Evolutionary conservation across 495 filamentous ascomycete species (phyloP), one percentile per base, ranked within the genome.

Genomic region (Tuber aestivum): DNA sequence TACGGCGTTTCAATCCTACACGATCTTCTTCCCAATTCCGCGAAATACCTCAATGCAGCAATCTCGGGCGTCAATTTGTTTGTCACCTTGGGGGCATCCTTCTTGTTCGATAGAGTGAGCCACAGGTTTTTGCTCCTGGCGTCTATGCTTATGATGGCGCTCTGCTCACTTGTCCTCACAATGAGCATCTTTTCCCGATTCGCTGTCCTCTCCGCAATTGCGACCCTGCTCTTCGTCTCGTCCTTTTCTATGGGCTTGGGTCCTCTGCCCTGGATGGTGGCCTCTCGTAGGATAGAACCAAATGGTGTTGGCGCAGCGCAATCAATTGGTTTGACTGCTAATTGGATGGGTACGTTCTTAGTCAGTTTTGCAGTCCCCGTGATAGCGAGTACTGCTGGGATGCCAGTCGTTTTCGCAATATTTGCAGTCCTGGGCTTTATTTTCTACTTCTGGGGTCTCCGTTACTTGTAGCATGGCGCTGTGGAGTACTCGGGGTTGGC

Each of bases 171-270:
- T 0, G 86, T 91, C 0, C 86, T 99, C 8, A 94, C 92, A 0
- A 78, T 94, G 8, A 91, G 92, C 3, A 95, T 99, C 70, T 85
- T 88, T 48, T 88, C 88, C 74, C 85, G 87, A 44, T 83, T 92
- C 76, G 89, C 92, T 79, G 85, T 91, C 65, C 83, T 96, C 35
- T 95, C 93, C 10, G 95, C 93, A 0, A 83, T 95, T 14, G 90
- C 93, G 0, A 92, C 93, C 2, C 84, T 98, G 6, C 83, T 92
- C 35, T 99, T 98, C 79, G 95, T 98, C 10, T 88, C 90, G 27
- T 91, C 90, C 79, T 99, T 98, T 78, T 95, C 92, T 4, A 86
- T 97, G n/a, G 95, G 95, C 1, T 86, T 99, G 0, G 95, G 95
- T 0, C 96, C 95, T 0, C 91, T 99, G 3, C 95, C 95, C 0